phyloP scores from a whole-genome alignment of 2,329 filamentous ascomycete species.

The Ophiocordyceps camponoti-rufipedis region DNA sequence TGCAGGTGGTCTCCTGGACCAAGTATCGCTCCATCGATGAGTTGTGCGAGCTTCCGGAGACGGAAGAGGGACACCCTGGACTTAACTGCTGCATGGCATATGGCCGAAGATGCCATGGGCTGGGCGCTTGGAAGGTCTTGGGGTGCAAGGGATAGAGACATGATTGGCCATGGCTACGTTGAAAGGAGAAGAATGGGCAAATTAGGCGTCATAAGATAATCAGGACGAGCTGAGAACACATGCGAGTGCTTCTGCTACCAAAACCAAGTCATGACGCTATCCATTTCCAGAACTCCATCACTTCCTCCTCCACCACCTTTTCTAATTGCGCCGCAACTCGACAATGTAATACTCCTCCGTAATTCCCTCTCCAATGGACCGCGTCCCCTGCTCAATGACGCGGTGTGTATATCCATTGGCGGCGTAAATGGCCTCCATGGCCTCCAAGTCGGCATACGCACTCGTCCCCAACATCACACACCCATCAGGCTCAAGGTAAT shows the following conservation, averaged over 20 bases:
- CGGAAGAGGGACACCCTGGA: neutral
- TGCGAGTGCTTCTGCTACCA: no score
- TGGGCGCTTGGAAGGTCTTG: no score
- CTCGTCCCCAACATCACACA: neutral
- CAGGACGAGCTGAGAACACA: no score
- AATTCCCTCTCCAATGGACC: neutral
- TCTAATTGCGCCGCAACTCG: neutral
- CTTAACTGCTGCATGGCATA: neutral
- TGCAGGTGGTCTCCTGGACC: neutral
- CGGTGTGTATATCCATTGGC: neutral
- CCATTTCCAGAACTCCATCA: neutral
- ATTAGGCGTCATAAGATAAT: no score
- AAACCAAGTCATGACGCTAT: neutral
- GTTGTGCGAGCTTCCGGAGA: neutral
- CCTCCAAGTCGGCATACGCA: neutral
- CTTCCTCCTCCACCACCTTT: neutral
- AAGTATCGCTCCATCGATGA: neutral
- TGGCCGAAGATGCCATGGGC: neutral
- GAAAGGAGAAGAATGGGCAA: no score
- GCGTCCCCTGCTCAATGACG: neutral
- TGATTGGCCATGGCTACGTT: no score
- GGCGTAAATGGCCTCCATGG: neutral
- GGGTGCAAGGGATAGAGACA: no score
- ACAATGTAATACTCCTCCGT: slow-evolving; percentile 1
- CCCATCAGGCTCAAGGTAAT: neutral